Base-by-base conservation (phyloP, 495 filamentous ascomycete species). In the Penicillium paxilli region DNA sequence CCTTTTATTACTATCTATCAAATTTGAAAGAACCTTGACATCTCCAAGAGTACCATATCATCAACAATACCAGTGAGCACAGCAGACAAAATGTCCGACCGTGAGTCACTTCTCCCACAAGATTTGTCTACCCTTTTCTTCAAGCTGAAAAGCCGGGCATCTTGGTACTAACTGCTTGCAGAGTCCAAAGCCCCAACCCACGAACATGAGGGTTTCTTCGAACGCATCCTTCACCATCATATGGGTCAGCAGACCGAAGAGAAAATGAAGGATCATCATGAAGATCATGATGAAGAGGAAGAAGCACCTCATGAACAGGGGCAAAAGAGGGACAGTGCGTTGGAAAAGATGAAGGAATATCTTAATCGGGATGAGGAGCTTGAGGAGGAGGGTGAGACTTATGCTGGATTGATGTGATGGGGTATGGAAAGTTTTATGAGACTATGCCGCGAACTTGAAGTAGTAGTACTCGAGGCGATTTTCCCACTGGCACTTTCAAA, bases 141-240 rank as follows among this genome's bases (percentile, higher is more conserved):
- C 0, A 11, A 37, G 4, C 14, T 16, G 8, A 37, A 7, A 5
- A 11, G 4, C n/a, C 4, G 6, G 33, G n/a, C n/a, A n/a, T n/a
- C n/a, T n/a, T n/a, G n/a, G n/a, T 17, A 44, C 55, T 52, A 11
- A 52, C 12, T 3, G 10, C 19, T 14, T 17, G 5, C 37, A 58
- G 55, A 58, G 40, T 20, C 35, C 16, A 45, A 46, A 11, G 23
- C 52, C n/a, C 24, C 32, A 11, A 28, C 40, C 21, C 53, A 49
- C 19, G 28, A 56, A n/a, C 44, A 58, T 22, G 55, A 58, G 28
- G 47, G 55, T 38, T 58, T 58, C 35, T 58, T 58, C 38, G 55
- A 58, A 21, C 42, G 55, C 30, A 52, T 58, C 12, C 37, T 58
- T 12, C 55, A 58, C 30, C 55, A 38, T 19, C 55, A 58, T 16